Percentiles rank a stretch among this genome's conserved stretches.
phyloP scores from a whole-genome alignment of 2,329 filamentous ascomycete genomes.

The Colletotrichum siamense region DNA sequence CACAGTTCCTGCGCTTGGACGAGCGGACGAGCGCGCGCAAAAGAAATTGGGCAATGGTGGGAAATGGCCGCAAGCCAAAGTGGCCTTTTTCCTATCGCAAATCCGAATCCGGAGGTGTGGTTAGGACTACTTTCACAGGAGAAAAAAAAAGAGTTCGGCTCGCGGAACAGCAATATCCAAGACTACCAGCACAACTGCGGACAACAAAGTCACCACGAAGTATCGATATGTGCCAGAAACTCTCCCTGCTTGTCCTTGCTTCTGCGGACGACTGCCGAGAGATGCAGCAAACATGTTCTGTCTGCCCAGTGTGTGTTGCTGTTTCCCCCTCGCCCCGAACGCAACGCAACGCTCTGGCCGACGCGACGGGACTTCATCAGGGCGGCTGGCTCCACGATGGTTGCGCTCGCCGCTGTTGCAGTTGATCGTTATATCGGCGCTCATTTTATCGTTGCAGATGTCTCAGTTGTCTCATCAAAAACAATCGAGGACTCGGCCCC shows the following conservation, averaged over 20 bases:
- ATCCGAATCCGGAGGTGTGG: not conserved
- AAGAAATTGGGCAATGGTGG: not conserved
- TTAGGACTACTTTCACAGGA: not conserved
- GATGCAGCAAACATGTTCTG: not conserved
- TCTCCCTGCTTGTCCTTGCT: not conserved
- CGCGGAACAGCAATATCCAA: not conserved
- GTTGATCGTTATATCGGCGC: not conserved
- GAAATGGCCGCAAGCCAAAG: not conserved
- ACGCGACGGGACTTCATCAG: not conserved
- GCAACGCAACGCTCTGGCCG: not conserved
- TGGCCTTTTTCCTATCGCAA: not conserved
- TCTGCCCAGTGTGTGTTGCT: not conserved
- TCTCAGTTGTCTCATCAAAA: constrained; percentile 11
- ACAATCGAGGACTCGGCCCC: not conserved
- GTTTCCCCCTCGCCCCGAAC: not conserved
- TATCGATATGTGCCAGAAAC: not conserved
- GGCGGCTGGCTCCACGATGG: not conserved
- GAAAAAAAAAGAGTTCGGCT: not conserved
- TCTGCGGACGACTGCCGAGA: not conserved
- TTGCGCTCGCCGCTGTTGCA: not conserved
- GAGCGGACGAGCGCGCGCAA: not conserved
- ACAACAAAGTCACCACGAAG: not conserved
- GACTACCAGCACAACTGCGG: not conserved
- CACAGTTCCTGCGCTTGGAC: not conserved
- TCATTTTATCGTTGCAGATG: constrained; percentile 4